These are phyloP conservation scores for Lithospermum erythrorhizon DNA, from an alignment of 257 asterid genomes.

Conservation along the genomic window DNA sequence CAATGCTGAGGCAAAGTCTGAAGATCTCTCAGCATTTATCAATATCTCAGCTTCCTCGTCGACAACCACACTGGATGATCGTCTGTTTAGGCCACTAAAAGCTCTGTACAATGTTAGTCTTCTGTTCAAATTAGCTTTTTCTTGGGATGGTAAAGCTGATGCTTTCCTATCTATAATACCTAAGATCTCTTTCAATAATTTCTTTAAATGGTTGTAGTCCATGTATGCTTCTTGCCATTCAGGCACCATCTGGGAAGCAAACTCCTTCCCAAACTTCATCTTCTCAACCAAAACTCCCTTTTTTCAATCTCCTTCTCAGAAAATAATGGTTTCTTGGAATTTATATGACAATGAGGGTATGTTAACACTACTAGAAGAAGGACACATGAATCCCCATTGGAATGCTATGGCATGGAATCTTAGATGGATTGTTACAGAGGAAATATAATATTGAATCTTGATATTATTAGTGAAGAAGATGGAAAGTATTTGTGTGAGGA, in stretches of 20 bases:
- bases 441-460: no score
- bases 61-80: conserved; percentile 5
- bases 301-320: no score
- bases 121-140: conserved; percentile 7
- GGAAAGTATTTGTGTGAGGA: no score
- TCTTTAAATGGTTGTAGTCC: conserved; percentile 54
- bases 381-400: no score
- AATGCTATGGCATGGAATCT: no score
- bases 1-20: background rate
- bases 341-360: no score
- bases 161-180: conserved; percentile 17
- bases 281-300: background rate
- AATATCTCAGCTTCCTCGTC: conserved; percentile 52
- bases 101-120: conserved; percentile 64
- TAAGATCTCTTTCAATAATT: conserved; percentile 34
- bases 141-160: conserved; percentile 3
- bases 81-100: conserved; percentile 52
- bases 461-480: no score
- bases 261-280: conserved; percentile 91
- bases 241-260: conserved; percentile 71
- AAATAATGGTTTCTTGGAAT: no score
- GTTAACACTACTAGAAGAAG: no score
- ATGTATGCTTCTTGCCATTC: conserved; percentile 80
- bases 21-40: conserved; percentile 28
- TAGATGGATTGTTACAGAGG: no score